Conservation (phyloP, 257 asterid genomes). For the Solanum sejunctum region DNA sequence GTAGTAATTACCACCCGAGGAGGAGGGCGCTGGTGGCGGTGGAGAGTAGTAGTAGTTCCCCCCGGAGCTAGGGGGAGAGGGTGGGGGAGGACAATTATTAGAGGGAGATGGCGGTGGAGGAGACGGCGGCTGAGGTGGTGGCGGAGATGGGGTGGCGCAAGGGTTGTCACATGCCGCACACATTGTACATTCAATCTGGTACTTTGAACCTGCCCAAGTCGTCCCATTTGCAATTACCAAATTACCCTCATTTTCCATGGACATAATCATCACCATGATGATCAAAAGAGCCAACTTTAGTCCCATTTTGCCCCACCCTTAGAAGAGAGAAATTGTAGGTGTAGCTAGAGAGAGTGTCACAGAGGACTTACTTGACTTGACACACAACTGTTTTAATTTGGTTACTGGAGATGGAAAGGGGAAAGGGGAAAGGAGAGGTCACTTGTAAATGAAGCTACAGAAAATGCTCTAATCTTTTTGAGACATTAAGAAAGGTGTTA, state of each 20-base stretch:
- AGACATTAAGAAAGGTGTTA: conserved; percentile 14
- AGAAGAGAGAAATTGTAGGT: not conserved
- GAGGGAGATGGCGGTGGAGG: conserved; percentile 21
- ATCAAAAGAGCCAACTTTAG: not conserved
- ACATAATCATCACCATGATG: not conserved
- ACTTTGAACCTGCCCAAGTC: conserved; percentile 77
- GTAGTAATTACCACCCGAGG: not conserved
- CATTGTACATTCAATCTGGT: conserved; percentile 82
- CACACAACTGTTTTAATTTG: not conserved
- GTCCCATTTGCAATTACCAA: conserved; percentile 3
- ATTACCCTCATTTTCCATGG: not conserved
- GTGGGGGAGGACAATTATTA: conserved; percentile 61
- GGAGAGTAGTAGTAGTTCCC: conserved; percentile 32
- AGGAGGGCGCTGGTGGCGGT: conserved; percentile 38
- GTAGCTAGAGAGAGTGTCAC: not conserved
- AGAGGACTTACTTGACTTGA: not conserved
- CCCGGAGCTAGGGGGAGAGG: conserved; percentile 39
- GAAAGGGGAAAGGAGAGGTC: not conserved
- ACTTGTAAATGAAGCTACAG: not conserved
- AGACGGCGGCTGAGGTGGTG: conserved; percentile 42
- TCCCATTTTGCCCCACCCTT: conserved; percentile 22
- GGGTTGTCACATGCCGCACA: conserved; percentile 94
- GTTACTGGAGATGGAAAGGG: not conserved
- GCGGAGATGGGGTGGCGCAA: conserved; percentile 59
- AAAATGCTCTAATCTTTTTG: conserved; percentile 10